Conservation (phyloP, 2,329 filamentous ascomycete genomes). For the Cladosporium sp. region DNA sequence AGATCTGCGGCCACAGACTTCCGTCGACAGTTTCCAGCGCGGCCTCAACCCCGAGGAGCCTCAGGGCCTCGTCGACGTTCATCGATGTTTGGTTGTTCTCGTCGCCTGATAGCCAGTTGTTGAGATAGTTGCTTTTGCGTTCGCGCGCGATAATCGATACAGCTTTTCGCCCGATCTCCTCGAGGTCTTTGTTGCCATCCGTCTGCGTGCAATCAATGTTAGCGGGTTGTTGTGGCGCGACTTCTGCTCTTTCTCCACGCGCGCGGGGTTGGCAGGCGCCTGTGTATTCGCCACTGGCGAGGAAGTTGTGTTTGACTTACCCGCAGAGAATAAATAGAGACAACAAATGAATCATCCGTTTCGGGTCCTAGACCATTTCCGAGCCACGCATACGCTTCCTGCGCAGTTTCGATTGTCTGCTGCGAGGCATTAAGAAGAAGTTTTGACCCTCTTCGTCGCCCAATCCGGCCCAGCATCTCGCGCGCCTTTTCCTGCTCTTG, state of each 20-base stretch:
- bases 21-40: constrained; percentile 31
- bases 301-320: constrained; percentile 39
- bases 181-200: constrained; percentile 53
- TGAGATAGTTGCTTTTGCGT: constrained; percentile 58
- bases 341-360: constrained; percentile 59
- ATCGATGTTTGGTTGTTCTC: constrained; percentile 54
- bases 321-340: constrained; percentile 59
- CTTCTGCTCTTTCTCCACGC: not conserved
- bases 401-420: constrained; percentile 61
- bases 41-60: constrained; percentile 43
- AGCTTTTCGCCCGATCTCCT: constrained; percentile 57
- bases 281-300: not conserved
- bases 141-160: constrained; percentile 60
- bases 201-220: constrained; percentile 39
- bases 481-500: constrained; percentile 59
- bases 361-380: constrained; percentile 49
- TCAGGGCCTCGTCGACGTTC: constrained; percentile 58
- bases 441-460: constrained; percentile 58
- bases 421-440: constrained; percentile 59
- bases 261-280: not conserved
- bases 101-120: constrained; percentile 56
- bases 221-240: constrained; percentile 8
- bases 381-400: constrained; percentile 65
- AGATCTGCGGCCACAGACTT: constrained; percentile 27
- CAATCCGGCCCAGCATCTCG: constrained; percentile 61